phyloP scores from a whole-genome alignment of 805 yeast species.

The Wickerhamiella lipophila region DNA sequence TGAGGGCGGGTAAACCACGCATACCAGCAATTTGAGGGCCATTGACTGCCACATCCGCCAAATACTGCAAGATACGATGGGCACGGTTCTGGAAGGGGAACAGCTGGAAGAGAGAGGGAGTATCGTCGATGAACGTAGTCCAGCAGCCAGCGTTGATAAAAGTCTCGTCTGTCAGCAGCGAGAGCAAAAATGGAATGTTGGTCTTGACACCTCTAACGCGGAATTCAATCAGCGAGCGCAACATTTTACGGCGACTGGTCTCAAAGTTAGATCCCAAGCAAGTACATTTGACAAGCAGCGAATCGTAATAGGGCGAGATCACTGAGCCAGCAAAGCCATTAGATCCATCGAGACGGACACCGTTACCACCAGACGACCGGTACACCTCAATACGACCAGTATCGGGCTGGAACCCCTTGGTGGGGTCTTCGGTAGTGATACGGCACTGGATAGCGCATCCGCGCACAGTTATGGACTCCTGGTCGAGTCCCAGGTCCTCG shows the following conservation, averaged over 20 bases:
- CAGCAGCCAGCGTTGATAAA: constrained; percentile 82
- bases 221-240: constrained; percentile 91
- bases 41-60: constrained; percentile 89
- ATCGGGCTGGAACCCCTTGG: constrained; percentile 95
- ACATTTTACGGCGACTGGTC: constrained; percentile 94
- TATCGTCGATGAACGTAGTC: constrained; percentile 98
- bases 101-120: constrained; percentile 92
- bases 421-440: constrained; percentile 96
- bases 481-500: constrained; percentile 80
- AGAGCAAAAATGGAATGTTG: constrained; percentile 89
- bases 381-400: constrained; percentile 97
- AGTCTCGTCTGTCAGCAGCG: constrained; percentile 78
- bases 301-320: constrained; percentile 93
- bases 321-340: constrained; percentile 95
- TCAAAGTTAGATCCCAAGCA: constrained; percentile 96
- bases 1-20: constrained; percentile 77
- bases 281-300: constrained; percentile 94
- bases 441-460: constrained; percentile 99
- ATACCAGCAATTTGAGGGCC: constrained; percentile 96
- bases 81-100: constrained; percentile 94
- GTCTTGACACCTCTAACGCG: constrained; percentile 99
- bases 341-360: constrained; percentile 98
- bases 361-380: constrained; percentile 98
- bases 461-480: constrained; percentile 87
- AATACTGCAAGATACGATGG: constrained; percentile 76